phyloP scores from a whole-genome alignment of 371 early-diverging fungal species.

The Mucor racemosus region DNA sequence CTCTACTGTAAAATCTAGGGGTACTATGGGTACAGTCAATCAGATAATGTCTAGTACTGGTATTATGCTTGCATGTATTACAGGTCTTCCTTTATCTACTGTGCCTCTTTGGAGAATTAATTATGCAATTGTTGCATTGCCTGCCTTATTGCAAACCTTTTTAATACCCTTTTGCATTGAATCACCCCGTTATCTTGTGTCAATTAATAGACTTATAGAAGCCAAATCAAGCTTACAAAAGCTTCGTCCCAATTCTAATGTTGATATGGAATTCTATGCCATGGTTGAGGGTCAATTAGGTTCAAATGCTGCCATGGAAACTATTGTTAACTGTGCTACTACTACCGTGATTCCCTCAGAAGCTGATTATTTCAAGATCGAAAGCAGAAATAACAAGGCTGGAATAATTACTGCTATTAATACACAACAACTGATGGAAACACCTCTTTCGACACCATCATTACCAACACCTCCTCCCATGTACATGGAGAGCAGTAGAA shows the following conservation, averaged over 20 bases:
- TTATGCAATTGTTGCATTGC: conserved; percentile 65
- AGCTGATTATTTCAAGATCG: too few relatives aligned
- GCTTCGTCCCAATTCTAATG: conserved; percentile 34
- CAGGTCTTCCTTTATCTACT: conserved; percentile 60
- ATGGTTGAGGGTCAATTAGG: conserved; percentile 53
- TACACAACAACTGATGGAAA: too few relatives aligned
- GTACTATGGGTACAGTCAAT: conserved; percentile 53
- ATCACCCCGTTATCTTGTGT: conserved; percentile 66
- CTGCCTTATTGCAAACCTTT: conserved; percentile 67
- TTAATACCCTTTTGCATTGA: conserved; percentile 73
- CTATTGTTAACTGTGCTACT: too few relatives aligned
- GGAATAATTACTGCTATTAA: too few relatives aligned
- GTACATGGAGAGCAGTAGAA: background rate
- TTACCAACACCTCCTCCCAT: background rate
- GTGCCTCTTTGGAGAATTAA: conserved; percentile 73
- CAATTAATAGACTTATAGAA: background rate
- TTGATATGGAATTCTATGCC: conserved; percentile 64
- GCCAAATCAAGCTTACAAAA: background rate
- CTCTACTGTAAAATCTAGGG: conserved; percentile 69
- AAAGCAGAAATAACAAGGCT: too few relatives aligned
- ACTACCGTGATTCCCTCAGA: too few relatives aligned
- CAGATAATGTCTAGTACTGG: conserved; percentile 63
- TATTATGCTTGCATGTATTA: conserved; percentile 64
- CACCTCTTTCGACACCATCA: background rate
- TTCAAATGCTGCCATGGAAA: conserved; percentile 15